Percentiles rank a stretch among this genome's conserved stretches.
Conservation (phyloP, 2,329 filamentous ascomycete species). For the Talaromyces albobiverticillius region DNA sequence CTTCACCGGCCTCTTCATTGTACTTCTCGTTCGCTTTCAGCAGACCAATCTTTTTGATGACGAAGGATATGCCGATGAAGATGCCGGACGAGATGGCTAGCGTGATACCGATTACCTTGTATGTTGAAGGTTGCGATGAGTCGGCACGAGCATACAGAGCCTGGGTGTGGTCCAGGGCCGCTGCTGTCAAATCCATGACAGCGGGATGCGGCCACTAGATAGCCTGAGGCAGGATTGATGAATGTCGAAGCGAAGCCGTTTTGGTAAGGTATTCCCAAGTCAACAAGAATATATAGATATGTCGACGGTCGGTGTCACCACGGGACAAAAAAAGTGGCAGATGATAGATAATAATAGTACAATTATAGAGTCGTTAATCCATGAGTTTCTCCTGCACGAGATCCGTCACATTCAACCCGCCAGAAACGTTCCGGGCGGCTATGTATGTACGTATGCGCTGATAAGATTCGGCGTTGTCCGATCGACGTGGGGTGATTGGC, state of each 20-base stretch:
- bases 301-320: background rate
- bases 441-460: background rate
- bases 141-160: slow-evolving; percentile 43
- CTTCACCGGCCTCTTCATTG: slow-evolving; percentile 90
- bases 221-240: background rate
- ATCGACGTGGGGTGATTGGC: background rate
- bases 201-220: slow-evolving; percentile 21
- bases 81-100: slow-evolving; percentile 82
- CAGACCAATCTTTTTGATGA: slow-evolving; percentile 89
- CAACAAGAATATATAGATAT: background rate
- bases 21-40: slow-evolving; percentile 94
- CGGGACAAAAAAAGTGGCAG: background rate
- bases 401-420: slow-evolving; percentile 6
- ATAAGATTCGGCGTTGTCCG: background rate
- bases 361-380: background rate
- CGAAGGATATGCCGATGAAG: slow-evolving; percentile 94
- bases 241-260: slow-evolving; percentile 11
- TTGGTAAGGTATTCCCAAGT: slow-evolving; percentile 10
- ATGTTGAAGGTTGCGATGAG: slow-evolving; percentile 54
- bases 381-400: background rate
- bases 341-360: background rate
- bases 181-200: slow-evolving; percentile 43
- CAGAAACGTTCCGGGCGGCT: slow-evolving; percentile 4
- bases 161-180: slow-evolving; percentile 39
- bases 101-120: slow-evolving; percentile 82